These are phyloP conservation scores for Ceratobasidium sp. DNA, from an alignment of 1,284 basidiomycete species.

Conservation along the genomic window DNA sequence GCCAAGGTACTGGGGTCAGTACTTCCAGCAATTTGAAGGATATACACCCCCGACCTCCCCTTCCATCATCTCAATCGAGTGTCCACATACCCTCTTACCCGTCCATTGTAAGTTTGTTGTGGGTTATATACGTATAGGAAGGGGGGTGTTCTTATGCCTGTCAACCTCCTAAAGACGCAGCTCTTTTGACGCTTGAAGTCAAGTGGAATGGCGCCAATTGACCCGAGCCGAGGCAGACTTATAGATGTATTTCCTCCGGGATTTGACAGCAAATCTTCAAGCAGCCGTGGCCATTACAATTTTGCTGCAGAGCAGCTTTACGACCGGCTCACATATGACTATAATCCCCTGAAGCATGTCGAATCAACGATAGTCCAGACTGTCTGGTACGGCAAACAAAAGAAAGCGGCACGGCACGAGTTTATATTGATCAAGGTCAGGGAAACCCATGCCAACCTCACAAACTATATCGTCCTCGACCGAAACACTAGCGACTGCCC, in stretches of 20 bases:
- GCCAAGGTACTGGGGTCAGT: too few relatives aligned
- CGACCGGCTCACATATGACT: not conserved
- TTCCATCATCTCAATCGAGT: too few relatives aligned
- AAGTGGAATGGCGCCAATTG: too few relatives aligned
- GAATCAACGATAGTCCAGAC: not conserved
- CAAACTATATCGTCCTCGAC: constrained; percentile 5
- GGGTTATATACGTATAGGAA: too few relatives aligned
- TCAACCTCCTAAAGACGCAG: too few relatives aligned
- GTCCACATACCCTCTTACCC: too few relatives aligned
- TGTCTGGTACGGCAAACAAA: not conserved
- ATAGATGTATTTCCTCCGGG: constrained; percentile 9
- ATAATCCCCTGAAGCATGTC: not conserved
- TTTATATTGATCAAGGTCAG: constrained; percentile 20
- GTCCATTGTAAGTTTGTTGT: too few relatives aligned
- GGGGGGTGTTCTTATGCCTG: too few relatives aligned
- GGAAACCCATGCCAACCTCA: not conserved
- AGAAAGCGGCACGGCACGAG: not conserved
- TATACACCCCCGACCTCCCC: too few relatives aligned
- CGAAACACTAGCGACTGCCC: constrained; percentile 4
- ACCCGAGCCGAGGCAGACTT: too few relatives aligned
- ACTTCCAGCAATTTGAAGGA: too few relatives aligned
- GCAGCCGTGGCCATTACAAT: not conserved
- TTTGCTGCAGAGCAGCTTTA: constrained; percentile 1
- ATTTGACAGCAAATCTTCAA: not conserved
- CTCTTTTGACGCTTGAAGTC: too few relatives aligned